Percentiles rank a stretch among this genome's conserved stretches.
Conservation (phyloP, 2,329 filamentous ascomycete species). For the Cladobotryum protrusum region DNA sequence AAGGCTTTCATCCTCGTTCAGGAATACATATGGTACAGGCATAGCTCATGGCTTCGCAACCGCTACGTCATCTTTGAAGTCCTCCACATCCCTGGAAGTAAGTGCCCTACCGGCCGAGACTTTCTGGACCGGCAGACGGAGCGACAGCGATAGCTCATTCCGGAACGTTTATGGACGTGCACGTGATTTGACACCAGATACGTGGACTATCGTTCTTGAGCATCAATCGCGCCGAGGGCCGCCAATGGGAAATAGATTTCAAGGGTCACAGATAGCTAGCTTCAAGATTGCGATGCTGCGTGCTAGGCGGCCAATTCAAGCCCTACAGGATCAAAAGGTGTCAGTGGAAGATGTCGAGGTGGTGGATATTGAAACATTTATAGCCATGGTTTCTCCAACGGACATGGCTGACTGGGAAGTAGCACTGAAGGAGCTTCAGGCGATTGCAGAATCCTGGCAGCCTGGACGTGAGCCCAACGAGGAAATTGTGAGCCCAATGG, state of each 20-base stretch:
- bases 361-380: background rate
- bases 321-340: background rate
- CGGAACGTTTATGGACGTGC: background rate
- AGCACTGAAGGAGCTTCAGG: background rate
- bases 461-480: background rate
- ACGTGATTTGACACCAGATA: background rate
- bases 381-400: background rate
- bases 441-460: background rate
- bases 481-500: background rate
- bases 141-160: background rate
- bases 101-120: background rate
- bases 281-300: constrained; percentile 2
- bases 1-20: background rate
- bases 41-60: background rate
- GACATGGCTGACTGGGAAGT: background rate
- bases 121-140: background rate
- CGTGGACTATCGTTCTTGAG: constrained; percentile 3
- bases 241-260: background rate
- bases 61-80: background rate
- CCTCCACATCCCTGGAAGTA: background rate
- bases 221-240: background rate
- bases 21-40: background rate
- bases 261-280: background rate
- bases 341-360: background rate
- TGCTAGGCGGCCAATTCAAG: background rate